phyloP scores from a whole-genome alignment of 1,284 basidiomycete species.

The Ceratobasidium sp. region DNA sequence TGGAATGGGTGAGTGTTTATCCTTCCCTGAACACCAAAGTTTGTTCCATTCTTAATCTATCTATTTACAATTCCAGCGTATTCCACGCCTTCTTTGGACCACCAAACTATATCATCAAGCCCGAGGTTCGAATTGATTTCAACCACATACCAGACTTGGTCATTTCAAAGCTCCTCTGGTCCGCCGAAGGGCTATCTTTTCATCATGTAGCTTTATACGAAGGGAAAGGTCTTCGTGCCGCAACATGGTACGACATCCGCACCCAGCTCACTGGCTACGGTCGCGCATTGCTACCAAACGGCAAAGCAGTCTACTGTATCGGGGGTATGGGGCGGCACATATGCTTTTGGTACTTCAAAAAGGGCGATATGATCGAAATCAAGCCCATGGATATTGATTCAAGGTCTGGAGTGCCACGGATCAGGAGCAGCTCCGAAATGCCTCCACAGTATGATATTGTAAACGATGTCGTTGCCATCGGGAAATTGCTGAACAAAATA shows the following conservation, averaged over 20 bases:
- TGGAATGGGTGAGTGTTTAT: neutral
- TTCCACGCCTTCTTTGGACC: neutral
- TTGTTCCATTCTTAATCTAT: neutral
- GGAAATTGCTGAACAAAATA: neutral
- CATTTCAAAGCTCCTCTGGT: neutral
- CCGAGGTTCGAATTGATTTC: conserved; percentile 2
- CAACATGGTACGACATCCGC: neutral
- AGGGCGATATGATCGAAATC: neutral
- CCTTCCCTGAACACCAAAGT: neutral
- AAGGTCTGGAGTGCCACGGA: neutral
- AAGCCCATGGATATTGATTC: conserved; percentile 1
- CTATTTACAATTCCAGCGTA: neutral
- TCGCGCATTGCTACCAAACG: neutral
- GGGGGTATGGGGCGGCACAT: neutral
- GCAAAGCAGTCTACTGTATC: neutral
- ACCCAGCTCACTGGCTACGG: neutral
- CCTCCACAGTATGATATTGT: neutral
- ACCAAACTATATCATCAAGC: neutral
- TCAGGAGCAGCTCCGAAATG: neutral
- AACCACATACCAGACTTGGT: conserved; percentile 1
- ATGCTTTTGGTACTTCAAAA: neutral
- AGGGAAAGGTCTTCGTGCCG: neutral
- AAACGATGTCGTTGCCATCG: neutral
- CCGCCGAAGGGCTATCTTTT: neutral
- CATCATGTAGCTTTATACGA: neutral